Evolutionary conservation across 2,329 filamentous ascomycete species (phyloP).

Genomic region (Pseudodiploospora longispora): DNA sequence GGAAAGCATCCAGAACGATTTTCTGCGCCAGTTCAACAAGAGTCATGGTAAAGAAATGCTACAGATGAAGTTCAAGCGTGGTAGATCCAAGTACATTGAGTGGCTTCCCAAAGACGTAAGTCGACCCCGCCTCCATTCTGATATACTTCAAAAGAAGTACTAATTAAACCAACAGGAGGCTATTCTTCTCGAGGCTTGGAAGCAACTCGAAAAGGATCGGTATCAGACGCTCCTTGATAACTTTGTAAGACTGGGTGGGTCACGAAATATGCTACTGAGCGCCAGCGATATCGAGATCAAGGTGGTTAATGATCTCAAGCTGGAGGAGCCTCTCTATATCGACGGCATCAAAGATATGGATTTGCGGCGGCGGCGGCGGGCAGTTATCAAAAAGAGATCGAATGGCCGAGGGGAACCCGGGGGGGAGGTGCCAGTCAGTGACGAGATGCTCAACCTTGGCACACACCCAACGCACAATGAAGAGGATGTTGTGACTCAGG

Average conservation of each 20-base stretch:
- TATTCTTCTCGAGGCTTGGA: constrained; percentile 32
- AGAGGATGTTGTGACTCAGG: constrained; percentile 28
- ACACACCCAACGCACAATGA: constrained; percentile 25
- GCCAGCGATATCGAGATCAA: constrained; percentile 41
- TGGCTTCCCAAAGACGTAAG: constrained; percentile 46
- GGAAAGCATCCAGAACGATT: constrained; percentile 43
- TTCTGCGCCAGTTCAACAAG: constrained; percentile 24
- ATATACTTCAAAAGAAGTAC: background rate
- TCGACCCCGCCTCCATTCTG: background rate
- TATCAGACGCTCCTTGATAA: constrained; percentile 33
- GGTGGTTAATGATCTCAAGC: constrained; percentile 35
- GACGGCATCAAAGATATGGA: constrained; percentile 29
- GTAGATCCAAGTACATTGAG: constrained; percentile 38
- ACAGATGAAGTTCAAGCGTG: constrained; percentile 49
- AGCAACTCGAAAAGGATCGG: constrained; percentile 32
- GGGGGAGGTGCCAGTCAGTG: constrained; percentile 25
- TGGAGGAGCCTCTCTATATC: constrained; percentile 31
- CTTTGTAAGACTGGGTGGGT: constrained; percentile 44
- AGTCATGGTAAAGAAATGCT: constrained; percentile 39
- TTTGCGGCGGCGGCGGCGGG: constrained; percentile 33
- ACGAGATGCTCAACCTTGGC: constrained; percentile 31
- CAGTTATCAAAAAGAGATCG: constrained; percentile 21
- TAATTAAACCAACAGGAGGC: constrained; percentile 24
- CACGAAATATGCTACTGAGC: constrained; percentile 40
- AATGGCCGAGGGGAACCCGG: constrained; percentile 10